Evolutionary conservation across 1,284 basidiomycete species (phyloP).

Genomic region (Leccinum fuscescens): DNA sequence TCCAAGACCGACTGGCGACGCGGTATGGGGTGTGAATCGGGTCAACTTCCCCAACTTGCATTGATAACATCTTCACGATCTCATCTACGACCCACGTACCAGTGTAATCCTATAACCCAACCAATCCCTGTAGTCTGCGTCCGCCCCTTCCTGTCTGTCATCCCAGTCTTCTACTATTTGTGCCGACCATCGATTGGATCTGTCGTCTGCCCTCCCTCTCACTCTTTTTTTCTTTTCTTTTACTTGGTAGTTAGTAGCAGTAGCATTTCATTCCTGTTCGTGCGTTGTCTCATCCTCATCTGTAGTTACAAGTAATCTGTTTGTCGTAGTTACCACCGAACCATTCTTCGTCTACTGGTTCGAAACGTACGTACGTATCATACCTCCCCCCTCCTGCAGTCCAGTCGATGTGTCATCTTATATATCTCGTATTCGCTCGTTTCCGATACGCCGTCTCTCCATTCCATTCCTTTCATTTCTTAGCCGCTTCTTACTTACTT

Average conservation of each 20-base stretch:
- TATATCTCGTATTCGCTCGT: neutral
- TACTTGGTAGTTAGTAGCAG: conserved; percentile 25
- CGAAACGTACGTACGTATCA: conserved; percentile 33
- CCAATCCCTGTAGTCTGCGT: conserved; percentile 15
- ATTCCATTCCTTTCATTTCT: conserved; percentile 12
- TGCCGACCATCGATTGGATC: conserved; percentile 28
- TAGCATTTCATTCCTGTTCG: conserved; percentile 20
- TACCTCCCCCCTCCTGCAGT: neutral
- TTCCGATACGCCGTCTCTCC: conserved; percentile 6
- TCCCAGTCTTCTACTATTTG: conserved; percentile 16
- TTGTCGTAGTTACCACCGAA: conserved; percentile 37
- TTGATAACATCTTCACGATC: conserved; percentile 17
- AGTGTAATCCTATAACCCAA: conserved; percentile 16
- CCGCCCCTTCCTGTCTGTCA: conserved; percentile 15
- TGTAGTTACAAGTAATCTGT: conserved; percentile 33
- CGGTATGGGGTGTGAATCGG: conserved; percentile 69
- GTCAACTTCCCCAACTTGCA: neutral
- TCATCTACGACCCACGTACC: conserved; percentile 10
- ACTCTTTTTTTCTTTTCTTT: neutral
- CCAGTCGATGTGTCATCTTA: conserved; percentile 12
- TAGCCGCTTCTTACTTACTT: conserved; percentile 26
- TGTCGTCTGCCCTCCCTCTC: conserved; percentile 5
- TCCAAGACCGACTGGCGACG: conserved; percentile 72
- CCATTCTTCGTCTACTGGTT: conserved; percentile 11
- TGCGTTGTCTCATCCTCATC: conserved; percentile 24